phyloP scores from a whole-genome alignment of 2,329 filamentous ascomycete species.

The Mollisia scopiformis region DNA sequence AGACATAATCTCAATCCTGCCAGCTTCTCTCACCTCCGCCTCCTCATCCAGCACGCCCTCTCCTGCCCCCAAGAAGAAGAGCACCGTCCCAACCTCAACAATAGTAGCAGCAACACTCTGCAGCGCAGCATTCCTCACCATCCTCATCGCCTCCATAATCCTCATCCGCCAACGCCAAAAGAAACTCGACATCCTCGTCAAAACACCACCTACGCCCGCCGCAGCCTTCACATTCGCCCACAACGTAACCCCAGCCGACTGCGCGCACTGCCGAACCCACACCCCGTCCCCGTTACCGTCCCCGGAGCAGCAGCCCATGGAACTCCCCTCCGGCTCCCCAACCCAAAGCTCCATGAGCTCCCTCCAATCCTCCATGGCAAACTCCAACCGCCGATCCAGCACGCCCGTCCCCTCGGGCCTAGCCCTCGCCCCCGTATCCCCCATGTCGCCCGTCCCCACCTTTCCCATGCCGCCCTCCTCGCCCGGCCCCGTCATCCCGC shows the following conservation, averaged over 20 bases:
- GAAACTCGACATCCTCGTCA: not conserved
- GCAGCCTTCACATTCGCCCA: not conserved
- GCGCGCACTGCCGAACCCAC: not conserved
- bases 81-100: not conserved
- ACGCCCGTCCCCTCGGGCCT: not conserved
- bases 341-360: not conserved
- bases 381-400: not conserved
- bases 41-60: not conserved
- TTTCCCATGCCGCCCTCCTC: not conserved
- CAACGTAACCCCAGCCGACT: not conserved
- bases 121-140: not conserved
- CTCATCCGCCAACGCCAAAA: not conserved
- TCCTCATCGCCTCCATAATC: not conserved
- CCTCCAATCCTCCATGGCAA: not conserved
- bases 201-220: not conserved
- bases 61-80: not conserved
- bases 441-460: not conserved
- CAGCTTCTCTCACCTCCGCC: not conserved
- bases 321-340: too few relatives aligned
- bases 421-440: not conserved
- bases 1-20: conserved; percentile 25
- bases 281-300: not conserved
- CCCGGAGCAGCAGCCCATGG: too few relatives aligned
- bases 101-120: conserved; percentile 1
- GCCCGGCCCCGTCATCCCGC: not conserved